Percentiles rank a stretch among this genome's conserved stretches.
Conservation (phyloP, 2,329 filamentous ascomycete species). For the Xylariaceae sp. region DNA sequence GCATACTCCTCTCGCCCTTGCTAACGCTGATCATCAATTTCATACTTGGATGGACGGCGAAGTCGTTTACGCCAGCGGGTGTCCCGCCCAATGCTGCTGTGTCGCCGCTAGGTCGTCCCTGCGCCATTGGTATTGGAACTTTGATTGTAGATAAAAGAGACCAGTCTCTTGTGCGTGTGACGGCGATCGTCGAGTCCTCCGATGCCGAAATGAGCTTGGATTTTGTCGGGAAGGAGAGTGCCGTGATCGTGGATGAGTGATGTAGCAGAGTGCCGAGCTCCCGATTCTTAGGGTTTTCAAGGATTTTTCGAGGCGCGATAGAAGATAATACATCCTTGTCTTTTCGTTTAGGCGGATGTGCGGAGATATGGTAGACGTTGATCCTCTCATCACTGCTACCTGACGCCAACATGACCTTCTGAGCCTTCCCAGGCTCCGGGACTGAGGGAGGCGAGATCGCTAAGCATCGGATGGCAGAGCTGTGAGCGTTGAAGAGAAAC, state of each 20-base stretch:
- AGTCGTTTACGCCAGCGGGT: slow-evolving; percentile 90
- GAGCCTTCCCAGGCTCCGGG: slow-evolving; percentile 63
- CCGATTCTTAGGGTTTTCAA: slow-evolving; percentile 85
- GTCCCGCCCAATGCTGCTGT: slow-evolving; percentile 82
- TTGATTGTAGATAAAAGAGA: slow-evolving; percentile 86
- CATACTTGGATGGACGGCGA: slow-evolving; percentile 94
- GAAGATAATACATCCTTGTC: slow-evolving; percentile 67
- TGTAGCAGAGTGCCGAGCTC: slow-evolving; percentile 87
- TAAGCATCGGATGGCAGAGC: slow-evolving; percentile 86
- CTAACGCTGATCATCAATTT: slow-evolving; percentile 95
- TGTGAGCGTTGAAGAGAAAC: slow-evolving; percentile 94
- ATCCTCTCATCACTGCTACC: slow-evolving; percentile 93
- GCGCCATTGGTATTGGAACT: slow-evolving; percentile 80
- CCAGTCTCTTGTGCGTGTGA: slow-evolving; percentile 89
- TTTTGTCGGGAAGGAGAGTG: slow-evolving; percentile 80
- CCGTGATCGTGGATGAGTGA: slow-evolving; percentile 81
- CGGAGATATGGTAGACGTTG: slow-evolving; percentile 90
- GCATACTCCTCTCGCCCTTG: slow-evolving; percentile 87
- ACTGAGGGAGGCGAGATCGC: slow-evolving; percentile 80
- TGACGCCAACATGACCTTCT: slow-evolving; percentile 87
- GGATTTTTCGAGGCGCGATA: slow-evolving; percentile 73
- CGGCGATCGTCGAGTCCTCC: slow-evolving; percentile 89
- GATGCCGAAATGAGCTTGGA: slow-evolving; percentile 86
- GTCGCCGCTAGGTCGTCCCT: slow-evolving; percentile 85
- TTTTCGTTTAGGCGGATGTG: slow-evolving; percentile 64